Evolutionary conservation across 1,139 yeast species (phyloP).

Genomic region (Arxiozyma slooffiae): DNA sequence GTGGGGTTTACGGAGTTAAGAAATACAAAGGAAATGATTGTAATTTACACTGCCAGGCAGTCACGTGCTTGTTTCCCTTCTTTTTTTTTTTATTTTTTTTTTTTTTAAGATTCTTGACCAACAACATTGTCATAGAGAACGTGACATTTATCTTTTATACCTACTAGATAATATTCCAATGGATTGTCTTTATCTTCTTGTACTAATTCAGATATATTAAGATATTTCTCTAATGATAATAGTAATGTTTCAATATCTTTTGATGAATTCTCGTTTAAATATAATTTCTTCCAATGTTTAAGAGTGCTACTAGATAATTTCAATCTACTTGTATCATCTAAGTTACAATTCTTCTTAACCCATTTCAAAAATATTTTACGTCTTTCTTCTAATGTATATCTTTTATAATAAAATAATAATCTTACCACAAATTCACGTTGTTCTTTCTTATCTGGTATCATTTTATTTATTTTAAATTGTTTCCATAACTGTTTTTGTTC

Average conservation of each 20-base stretch:
- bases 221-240: neutral
- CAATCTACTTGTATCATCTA: neutral
- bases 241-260: conserved; percentile 3
- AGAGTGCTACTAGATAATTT: neutral
- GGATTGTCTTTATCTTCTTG: neutral
- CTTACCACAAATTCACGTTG: conserved; percentile 20
- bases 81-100: too few species aligned
- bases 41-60: neutral
- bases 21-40: neutral
- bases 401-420: conserved; percentile 25
- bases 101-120: neutral
- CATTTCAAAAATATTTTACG: conserved; percentile 11
- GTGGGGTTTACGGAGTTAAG: conserved; percentile 1
- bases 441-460: conserved; percentile 15
- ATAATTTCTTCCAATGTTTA: neutral
- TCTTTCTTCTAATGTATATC: conserved; percentile 14
- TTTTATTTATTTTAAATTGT: conserved; percentile 18
- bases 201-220: neutral
- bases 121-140: neutral
- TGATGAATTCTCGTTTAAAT: neutral
- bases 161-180: neutral
- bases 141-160: conserved; percentile 1
- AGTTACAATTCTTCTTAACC: neutral
- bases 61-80: conserved; percentile 1
- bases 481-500: conserved; percentile 20